Conservation (phyloP, 2,329 filamentous ascomycete genomes). For the Penicillium sp. region DNA sequence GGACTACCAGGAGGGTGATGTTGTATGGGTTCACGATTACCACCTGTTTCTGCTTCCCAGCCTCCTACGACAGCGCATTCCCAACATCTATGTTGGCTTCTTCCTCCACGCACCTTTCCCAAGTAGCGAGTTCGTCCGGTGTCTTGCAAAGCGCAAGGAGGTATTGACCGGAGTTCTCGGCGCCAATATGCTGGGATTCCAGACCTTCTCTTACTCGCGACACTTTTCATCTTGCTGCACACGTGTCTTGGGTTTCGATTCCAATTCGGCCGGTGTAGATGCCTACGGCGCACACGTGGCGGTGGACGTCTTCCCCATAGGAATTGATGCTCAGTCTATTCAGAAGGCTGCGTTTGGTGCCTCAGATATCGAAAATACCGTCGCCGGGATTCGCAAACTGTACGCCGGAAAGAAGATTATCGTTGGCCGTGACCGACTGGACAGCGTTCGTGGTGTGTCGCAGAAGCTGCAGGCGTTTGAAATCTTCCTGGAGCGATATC, state of each 20-base stretch:
- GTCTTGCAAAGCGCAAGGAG: constrained; percentile 83
- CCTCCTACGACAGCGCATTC: constrained; percentile 79
- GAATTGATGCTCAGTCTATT: constrained; percentile 82
- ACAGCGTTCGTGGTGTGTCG: constrained; percentile 88
- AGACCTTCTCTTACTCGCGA: constrained; percentile 90
- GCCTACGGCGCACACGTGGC: constrained; percentile 85
- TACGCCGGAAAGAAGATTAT: constrained; percentile 94
- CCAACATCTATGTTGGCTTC: constrained; percentile 91
- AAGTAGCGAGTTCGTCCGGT: constrained; percentile 91
- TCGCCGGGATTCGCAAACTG: constrained; percentile 68
- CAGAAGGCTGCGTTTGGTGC: constrained; percentile 71
- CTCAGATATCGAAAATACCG: constrained; percentile 67
- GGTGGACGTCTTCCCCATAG: constrained; percentile 91
- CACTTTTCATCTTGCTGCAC: constrained; percentile 96
- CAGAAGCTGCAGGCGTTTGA: constrained; percentile 96
- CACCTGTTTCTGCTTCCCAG: constrained; percentile 86
- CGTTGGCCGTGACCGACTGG: constrained; percentile 88
- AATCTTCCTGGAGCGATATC: constrained; percentile 83
- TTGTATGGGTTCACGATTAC: constrained; percentile 92
- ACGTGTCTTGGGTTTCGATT: constrained; percentile 84
- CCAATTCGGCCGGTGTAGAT: constrained; percentile 79
- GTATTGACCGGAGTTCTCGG: constrained; percentile 86
- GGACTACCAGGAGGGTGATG: constrained; percentile 86
- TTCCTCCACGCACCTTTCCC: constrained; percentile 94
- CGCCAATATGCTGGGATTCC: constrained; percentile 90